Evolutionary conservation across 73 alveolate species (phyloP), one percentile per base, ranked within the genome.

Genomic region (Effrenium voratum): DNA sequence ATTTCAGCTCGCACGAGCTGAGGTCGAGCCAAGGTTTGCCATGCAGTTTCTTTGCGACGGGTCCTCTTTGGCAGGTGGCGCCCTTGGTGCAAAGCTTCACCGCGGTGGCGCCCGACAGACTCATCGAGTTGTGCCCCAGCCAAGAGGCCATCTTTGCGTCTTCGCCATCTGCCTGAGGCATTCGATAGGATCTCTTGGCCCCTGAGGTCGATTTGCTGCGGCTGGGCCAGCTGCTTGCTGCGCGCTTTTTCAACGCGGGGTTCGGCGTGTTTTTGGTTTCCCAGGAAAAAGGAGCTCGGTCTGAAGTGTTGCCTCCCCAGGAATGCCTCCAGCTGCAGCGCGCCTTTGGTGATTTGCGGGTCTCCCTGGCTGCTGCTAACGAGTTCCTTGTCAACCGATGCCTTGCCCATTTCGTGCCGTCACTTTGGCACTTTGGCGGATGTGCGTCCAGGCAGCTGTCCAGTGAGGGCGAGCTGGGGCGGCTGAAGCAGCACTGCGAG

Each of bases 41-140:
- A n/a, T 45, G n/a, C n/a, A n/a, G n/a, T n/a, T n/a, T n/a, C 28
- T 3, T 10, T 4, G 46, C 83, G 77, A 8, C 40, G 26, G 26
- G 84, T 36, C 50, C 52, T 6, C 13, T 36, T 76, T 22, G 40
- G 59, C 38, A 90, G 96, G 96, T 90, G 73, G 79, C 96, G 52
- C 96, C 96, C 26, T 43, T 90, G 72, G 96, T 90, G 63, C 96
- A 90, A 52, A 68, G 96, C 40, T 90, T 41, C 57, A 90, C 75
- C 30, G 79, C 87, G 73, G 22, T 49, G 76, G 30, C 66, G 30
- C 38, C 75, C n/a, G 84, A 90, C 36, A 44, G 6, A 2, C 92
- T 81, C 28, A 47, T 68, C 75, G 50, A 68, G 63, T 28, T 24
- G 28, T 85, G 45, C 45, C 70, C 84, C 19, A 22, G 15, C 24